phyloP scores from a whole-genome alignment of 1,284 basidiomycete species.

The Cerioporus squamosus region DNA sequence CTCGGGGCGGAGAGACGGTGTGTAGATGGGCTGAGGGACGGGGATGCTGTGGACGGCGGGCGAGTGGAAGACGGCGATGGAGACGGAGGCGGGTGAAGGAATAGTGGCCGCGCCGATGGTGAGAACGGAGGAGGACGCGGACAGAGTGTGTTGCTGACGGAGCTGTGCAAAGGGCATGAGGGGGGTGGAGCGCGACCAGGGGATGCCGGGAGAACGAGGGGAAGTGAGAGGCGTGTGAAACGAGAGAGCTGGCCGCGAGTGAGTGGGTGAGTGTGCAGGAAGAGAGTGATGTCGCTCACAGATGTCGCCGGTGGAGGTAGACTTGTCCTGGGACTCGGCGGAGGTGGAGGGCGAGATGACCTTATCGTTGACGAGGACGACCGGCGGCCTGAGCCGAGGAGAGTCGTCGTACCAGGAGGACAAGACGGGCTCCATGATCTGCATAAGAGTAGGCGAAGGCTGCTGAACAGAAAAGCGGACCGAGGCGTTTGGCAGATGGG shows the following conservation, averaged over 20 bases:
- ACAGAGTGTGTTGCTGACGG: slow-evolving; percentile 11
- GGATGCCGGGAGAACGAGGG: slow-evolving; percentile 10
- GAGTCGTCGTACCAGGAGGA: slow-evolving; percentile 23
- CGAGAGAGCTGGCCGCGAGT: slow-evolving; percentile 13
- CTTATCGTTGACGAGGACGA: slow-evolving; percentile 6
- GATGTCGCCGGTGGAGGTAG: slow-evolving; percentile 10
- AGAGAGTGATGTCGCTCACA: slow-evolving; percentile 4
- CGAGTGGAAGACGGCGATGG: slow-evolving; percentile 22
- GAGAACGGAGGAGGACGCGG: slow-evolving; percentile 13
- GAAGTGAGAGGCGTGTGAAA: slow-evolving; percentile 28
- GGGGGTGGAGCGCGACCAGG: background rate
- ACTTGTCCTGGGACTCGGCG: slow-evolving; percentile 4
- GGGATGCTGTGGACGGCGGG: slow-evolving; percentile 11
- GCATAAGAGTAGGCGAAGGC: slow-evolving; percentile 29
- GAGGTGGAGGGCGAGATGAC: slow-evolving; percentile 5
- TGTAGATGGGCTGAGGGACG: slow-evolving; percentile 21
- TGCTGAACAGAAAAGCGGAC: slow-evolving; percentile 5
- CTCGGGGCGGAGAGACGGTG: slow-evolving; percentile 13
- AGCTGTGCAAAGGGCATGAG: slow-evolving; percentile 11
- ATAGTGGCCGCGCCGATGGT: slow-evolving; percentile 6
- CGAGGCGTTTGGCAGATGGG: slow-evolving; percentile 1
- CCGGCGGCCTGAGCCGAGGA: background rate
- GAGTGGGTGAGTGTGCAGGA: background rate
- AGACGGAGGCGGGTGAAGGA: slow-evolving; percentile 15
- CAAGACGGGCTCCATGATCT: slow-evolving; percentile 31